These are phyloP conservation scores for Ochromonas danica DNA, from an alignment of 108 stramenopile species.

Conservation along the genomic window DNA sequence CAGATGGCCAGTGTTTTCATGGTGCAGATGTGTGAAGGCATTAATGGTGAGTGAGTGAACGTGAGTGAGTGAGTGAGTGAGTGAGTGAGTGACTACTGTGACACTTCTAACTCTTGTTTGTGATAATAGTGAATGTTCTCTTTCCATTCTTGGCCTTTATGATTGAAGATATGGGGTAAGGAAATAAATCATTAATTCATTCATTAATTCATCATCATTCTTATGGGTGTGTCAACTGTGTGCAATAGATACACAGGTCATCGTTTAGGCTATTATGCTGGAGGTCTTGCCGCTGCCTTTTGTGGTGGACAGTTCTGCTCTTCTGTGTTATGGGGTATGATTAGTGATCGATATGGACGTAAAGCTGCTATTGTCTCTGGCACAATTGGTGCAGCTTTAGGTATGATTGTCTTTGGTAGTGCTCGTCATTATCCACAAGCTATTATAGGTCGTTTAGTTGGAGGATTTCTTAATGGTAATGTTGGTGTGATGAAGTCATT, in stretches of 20 bases:
- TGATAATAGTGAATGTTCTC: slow-evolving; percentile 9
- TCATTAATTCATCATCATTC: too few relatives aligned
- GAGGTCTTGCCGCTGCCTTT: slow-evolving; percentile 27
- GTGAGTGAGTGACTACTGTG: background rate
- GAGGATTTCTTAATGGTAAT: slow-evolving; percentile 34
- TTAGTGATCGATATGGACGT: slow-evolving; percentile 15
- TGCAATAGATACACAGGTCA: background rate
- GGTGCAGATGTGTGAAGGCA: slow-evolving; percentile 31
- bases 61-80: background rate
- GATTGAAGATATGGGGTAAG: slow-evolving; percentile 35
- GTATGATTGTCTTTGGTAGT: slow-evolving; percentile 26
- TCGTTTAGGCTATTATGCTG: slow-evolving; percentile 29
- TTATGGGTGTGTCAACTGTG: too few relatives aligned
- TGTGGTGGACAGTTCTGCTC: slow-evolving; percentile 34
- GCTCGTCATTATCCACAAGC: slow-evolving; percentile 9
- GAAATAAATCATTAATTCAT: too few relatives aligned
- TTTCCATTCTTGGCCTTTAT: slow-evolving; percentile 35
- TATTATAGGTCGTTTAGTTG: slow-evolving; percentile 8
- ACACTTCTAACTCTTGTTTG: background rate
- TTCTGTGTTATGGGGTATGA: slow-evolving; percentile 18
- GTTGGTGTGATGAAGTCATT: slow-evolving; percentile 27
- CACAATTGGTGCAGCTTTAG: background rate
- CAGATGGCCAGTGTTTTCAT: slow-evolving; percentile 5
- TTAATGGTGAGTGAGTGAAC: background rate
- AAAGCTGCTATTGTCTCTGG: slow-evolving; percentile 23